phyloP scores from a whole-genome alignment of 1,284 basidiomycete genomes.

The Irpex sp. region DNA sequence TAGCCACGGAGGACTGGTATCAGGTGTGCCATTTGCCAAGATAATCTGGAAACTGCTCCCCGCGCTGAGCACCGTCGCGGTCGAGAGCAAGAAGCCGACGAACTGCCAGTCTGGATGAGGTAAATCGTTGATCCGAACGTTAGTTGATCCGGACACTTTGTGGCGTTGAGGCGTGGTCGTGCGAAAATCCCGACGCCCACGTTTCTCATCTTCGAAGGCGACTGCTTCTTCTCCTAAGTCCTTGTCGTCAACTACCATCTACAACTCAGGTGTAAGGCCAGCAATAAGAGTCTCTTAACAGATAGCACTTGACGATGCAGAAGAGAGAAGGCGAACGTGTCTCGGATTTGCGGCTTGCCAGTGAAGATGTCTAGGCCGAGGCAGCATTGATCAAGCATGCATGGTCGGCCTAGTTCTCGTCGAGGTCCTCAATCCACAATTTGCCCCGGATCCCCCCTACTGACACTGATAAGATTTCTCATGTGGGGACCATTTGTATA shows the following conservation, averaged over 20 bases:
- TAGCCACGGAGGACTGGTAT: no score
- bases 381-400: neutral
- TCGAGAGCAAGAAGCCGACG: neutral
- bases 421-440: neutral
- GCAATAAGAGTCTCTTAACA: no score
- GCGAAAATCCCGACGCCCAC: no score
- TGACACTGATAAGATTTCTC: neutral
- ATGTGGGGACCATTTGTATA: neutral
- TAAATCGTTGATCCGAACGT: neutral
- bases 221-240: no score
- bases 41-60: no score
- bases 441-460: neutral
- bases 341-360: neutral
- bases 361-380: neutral
- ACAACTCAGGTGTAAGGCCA: no score
- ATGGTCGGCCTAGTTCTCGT: neutral
- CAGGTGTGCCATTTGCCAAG: no score
- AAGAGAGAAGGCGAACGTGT: neutral
- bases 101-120: neutral
- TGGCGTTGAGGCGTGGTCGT: neutral
- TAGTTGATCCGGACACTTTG: neutral
- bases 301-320: neutral
- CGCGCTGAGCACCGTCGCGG: neutral
- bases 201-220: no score
- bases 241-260: no score